Evolutionary conservation across 2,329 filamentous ascomycete species (phyloP), one percentile per base, ranked within the genome.

Genomic region (Cladobotryum protrusum): DNA sequence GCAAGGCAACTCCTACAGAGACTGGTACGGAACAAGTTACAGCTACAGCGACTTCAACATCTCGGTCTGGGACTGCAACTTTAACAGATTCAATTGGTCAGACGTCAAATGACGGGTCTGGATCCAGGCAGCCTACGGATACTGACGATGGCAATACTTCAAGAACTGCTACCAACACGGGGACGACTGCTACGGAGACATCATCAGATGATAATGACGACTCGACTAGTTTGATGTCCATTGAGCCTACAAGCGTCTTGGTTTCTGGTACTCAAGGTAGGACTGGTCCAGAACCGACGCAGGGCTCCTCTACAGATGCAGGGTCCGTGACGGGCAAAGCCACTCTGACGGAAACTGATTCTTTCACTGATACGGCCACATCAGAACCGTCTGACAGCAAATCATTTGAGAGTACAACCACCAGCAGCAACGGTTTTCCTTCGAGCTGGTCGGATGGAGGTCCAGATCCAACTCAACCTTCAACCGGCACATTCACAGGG

Each of bases 271-370:
- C 7, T 29, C 24, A 29, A 29, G 24, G 24, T 29, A 29, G 24
- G 24, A 29, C 24, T 29, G 24, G 24, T 29, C 24, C 35, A 15
- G 33, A 18, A 43, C 4, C 34, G 32, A 15, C 4, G 41, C 47
- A 3, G 34, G 24, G 24, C 24, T 29, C 24, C 24, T 29, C 24
- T 2, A 48, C 50, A 24, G 50, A 52, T 43, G 46, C 46, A 6
- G 50, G 47, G 5, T 48, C 50, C 11, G 45, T 52, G 46, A 52
- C 50, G 4, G 47, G 32, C 5, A 46, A 48, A 3, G 45, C 19
- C 24, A 44, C 49, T 9, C 44, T 29, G 8, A 49, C 50, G 13
- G 41, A 43, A 9, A 17, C 18, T 4, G 37, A 18, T 12, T 17
- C 50, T 36, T 48, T 42, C 12, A 43, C 43, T 9, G 42, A 9